Evolutionary conservation across 352 stramenopile species (phyloP).

Genomic region (Phytophthora melonis): DNA sequence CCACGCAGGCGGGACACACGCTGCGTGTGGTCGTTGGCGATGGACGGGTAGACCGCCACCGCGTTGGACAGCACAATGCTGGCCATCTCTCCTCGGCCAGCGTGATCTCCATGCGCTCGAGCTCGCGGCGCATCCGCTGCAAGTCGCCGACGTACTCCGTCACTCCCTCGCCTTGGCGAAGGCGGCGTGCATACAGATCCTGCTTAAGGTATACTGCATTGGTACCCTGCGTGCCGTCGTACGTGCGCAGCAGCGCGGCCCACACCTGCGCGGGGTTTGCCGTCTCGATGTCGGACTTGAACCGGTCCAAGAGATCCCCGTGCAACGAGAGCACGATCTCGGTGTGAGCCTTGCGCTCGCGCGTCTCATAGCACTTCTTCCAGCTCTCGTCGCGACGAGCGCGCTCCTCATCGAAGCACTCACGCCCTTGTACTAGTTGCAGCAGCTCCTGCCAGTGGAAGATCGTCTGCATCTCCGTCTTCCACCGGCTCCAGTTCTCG

Average conservation of each 20-base stretch:
- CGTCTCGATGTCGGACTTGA: constrained; percentile 12
- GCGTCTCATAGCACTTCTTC: neutral
- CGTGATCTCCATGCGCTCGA: constrained; percentile 12
- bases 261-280: constrained; percentile 4
- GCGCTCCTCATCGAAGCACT: neutral
- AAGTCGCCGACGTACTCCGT: constrained; percentile 12
- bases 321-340: constrained; percentile 8
- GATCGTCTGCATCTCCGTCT: neutral
- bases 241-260: constrained; percentile 7
- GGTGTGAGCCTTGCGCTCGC: neutral
- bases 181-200: constrained; percentile 4
- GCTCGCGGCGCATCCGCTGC: constrained; percentile 11
- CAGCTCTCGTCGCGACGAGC: neutral
- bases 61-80: constrained; percentile 14
- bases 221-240: constrained; percentile 9
- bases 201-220: constrained; percentile 10
- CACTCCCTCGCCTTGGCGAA: constrained; percentile 6
- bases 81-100: constrained; percentile 4
- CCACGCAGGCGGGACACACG: neutral
- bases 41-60: neutral
- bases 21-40: constrained; percentile 9
- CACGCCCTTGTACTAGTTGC: neutral
- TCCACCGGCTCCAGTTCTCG: neutral
- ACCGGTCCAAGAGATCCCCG: constrained; percentile 8
- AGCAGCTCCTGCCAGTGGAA: neutral